These are phyloP conservation scores for Angophora floribunda DNA, from an alignment of 345 rosid genomes.

Conservation along the genomic window DNA sequence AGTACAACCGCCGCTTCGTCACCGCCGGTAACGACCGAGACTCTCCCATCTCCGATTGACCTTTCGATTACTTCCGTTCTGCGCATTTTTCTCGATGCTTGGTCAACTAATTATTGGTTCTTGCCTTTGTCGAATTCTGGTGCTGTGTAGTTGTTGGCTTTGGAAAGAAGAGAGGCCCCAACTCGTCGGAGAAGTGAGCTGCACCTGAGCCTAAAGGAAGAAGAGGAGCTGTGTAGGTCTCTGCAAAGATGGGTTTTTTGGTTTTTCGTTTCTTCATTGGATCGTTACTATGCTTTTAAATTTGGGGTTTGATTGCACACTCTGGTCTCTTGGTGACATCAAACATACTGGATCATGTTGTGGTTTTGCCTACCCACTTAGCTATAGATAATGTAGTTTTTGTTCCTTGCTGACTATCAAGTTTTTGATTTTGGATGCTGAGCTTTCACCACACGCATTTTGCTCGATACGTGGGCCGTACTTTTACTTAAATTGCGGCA, in stretches of 20 bases:
- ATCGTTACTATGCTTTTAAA: not conserved
- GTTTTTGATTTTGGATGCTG: not conserved
- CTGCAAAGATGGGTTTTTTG: not conserved
- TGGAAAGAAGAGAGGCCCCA: constrained; percentile 94
- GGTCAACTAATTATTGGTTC: not conserved
- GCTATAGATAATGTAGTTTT: not conserved
- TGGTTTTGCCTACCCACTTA: not conserved
- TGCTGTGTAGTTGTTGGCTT: constrained; percentile 68
- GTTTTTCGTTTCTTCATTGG: not conserved
- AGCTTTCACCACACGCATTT: not conserved
- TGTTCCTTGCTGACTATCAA: not conserved
- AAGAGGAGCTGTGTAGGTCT: not conserved
- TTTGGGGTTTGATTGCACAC: not conserved
- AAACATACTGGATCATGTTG: not conserved
- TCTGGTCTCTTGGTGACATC: not conserved
- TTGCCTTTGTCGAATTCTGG: not conserved
- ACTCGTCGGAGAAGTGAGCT: constrained; percentile 84
- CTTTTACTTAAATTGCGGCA: not conserved
- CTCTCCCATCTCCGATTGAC: not conserved
- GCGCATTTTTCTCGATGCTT: not conserved
- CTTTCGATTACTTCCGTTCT: not conserved
- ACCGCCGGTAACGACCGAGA: constrained; percentile 44
- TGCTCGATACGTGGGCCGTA: not conserved
- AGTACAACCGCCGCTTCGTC: constrained; percentile 85
- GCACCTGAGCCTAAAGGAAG: not conserved